Evolutionary conservation across 192 early-diverging fungal genomes (phyloP).

Genomic region (Anaeromyces robustus): DNA sequence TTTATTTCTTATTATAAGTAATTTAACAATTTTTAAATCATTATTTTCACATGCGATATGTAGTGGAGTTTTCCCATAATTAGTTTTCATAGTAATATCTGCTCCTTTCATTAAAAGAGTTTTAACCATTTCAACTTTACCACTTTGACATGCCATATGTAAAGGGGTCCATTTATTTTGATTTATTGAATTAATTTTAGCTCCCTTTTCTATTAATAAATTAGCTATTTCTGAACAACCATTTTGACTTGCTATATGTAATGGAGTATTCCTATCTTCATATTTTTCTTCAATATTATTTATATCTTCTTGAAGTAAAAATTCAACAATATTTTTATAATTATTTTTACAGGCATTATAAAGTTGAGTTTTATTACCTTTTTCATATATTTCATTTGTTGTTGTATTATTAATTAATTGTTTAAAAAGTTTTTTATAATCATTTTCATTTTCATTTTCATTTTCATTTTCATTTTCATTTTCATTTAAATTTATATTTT

Average conservation of each 20-base stretch:
- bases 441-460: no score
- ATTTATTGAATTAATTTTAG: neutral
- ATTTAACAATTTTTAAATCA: neutral
- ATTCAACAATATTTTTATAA: neutral
- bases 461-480: no score
- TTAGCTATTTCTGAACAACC: neutral
- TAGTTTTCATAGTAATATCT: neutral
- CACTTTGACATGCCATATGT: neutral
- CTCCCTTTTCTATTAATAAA: neutral
- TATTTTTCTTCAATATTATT: neutral
- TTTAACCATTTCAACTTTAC: neutral
- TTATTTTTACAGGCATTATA: neutral
- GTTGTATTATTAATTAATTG: neutral
- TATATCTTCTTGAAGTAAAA: neutral
- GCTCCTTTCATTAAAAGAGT: neutral
- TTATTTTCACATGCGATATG: neutral
- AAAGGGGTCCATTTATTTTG: neutral
- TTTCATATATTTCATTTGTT: neutral
- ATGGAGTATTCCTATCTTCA: neutral
- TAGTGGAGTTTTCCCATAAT: neutral
- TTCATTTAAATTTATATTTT: no score
- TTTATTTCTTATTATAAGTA: neutral
- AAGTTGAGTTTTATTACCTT: neutral
- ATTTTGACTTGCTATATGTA: neutral
- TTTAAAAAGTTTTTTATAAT: neutral